These are phyloP conservation scores for Cerrena zonata DNA, from an alignment of 1,284 basidiomycete species.

Conservation along the genomic window DNA sequence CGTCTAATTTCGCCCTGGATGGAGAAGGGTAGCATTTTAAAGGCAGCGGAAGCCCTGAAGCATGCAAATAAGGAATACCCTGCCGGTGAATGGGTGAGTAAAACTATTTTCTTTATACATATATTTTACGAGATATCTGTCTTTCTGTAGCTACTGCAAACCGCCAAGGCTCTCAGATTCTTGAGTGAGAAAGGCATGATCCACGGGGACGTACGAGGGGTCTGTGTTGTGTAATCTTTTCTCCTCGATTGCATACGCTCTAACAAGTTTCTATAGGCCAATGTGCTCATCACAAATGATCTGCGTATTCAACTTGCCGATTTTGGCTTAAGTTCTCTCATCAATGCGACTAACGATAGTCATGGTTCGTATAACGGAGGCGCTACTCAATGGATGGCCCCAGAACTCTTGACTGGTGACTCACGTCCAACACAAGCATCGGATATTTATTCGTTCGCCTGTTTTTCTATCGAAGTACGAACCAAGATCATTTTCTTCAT, in stretches of 20 bases:
- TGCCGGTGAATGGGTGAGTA: not conserved
- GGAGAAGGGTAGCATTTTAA: slow-evolving; percentile 4
- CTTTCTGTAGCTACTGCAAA: not conserved
- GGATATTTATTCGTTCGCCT: slow-evolving; percentile 5
- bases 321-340: slow-evolving; percentile 1
- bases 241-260: not conserved
- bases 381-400: slow-evolving; percentile 4
- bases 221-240: slow-evolving; percentile 2
- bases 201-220: slow-evolving; percentile 9
- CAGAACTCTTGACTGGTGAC: slow-evolving; percentile 5
- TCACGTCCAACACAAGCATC: slow-evolving; percentile 4
- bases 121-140: not conserved
- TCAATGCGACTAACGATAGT: not conserved
- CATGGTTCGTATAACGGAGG: not conserved
- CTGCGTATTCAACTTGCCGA: slow-evolving; percentile 1
- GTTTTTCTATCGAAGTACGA: not conserved
- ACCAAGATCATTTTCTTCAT: not conserved
- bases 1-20: slow-evolving; percentile 7
- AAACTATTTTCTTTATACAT: not conserved
- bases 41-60: slow-evolving; percentile 1
- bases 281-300: slow-evolving; percentile 9
- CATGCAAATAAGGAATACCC: not conserved
- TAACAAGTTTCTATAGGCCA: slow-evolving; percentile 4
- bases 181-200: slow-evolving; percentile 4
- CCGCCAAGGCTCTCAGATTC: slow-evolving; percentile 1